Evolutionary conservation across 805 yeast genomes (phyloP).

Genomic region (Saccharomyces kudriavzevii): DNA sequence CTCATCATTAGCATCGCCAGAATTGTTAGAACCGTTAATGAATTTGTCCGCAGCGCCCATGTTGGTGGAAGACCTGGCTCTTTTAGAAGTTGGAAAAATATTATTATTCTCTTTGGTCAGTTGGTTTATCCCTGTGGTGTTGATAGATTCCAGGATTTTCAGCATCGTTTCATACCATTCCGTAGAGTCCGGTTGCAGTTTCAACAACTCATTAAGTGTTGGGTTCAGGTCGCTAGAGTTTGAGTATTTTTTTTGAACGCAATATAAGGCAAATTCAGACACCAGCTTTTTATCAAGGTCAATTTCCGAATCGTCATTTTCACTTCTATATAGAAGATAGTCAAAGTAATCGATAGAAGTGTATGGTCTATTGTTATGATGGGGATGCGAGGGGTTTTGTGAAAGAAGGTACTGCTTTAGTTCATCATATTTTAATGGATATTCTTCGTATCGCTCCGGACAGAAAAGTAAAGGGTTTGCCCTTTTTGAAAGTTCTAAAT

Average conservation of each 20-base stretch:
- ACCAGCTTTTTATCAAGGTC: constrained; percentile 25
- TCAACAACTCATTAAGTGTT: constrained; percentile 9
- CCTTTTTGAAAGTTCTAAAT: constrained; percentile 15
- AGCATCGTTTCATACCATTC: constrained; percentile 19
- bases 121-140: constrained; percentile 13
- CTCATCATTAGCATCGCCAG: constrained; percentile 1
- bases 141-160: constrained; percentile 12
- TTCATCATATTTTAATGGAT: constrained; percentile 24
- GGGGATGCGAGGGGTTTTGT: constrained; percentile 3
- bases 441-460: constrained; percentile 18
- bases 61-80: neutral
- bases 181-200: constrained; percentile 6
- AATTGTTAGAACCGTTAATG: neutral
- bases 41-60: neutral
- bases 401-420: constrained; percentile 19
- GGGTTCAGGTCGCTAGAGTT: constrained; percentile 1
- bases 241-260: constrained; percentile 12
- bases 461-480: constrained; percentile 25
- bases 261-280: constrained; percentile 25
- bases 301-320: constrained; percentile 10
- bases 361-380: constrained; percentile 5
- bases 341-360: constrained; percentile 24
- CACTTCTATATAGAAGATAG: constrained; percentile 14
- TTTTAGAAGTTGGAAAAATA: neutral
- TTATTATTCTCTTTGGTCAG: constrained; percentile 2